Evolutionary conservation across 208 protist species (phyloP).

Genomic region (Herpetomonas samuelpessoai): DNA sequence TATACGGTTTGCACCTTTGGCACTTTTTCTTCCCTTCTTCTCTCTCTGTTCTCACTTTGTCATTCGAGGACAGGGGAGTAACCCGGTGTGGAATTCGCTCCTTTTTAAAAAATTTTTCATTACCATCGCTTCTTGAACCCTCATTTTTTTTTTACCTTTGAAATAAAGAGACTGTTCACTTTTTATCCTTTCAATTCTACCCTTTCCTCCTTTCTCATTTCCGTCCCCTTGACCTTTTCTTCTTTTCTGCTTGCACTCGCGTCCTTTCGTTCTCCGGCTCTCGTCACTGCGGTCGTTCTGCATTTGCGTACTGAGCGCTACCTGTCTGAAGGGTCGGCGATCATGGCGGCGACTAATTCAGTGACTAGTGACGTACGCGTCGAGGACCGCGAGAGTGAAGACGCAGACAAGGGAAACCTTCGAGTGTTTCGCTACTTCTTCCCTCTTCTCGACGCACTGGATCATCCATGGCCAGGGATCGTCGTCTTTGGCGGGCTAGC

Average conservation of each 20-base stretch:
- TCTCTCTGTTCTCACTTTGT: not conserved
- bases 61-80: not conserved
- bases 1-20: no score
- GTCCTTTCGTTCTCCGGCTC: not conserved
- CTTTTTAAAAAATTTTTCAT: slow-evolving; percentile 12
- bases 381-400: no score
- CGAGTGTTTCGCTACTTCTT: no score
- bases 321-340: no score
- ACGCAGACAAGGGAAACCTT: no score
- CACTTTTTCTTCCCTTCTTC: not conserved
- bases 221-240: not conserved
- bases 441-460: no score
- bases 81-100: slow-evolving; percentile 3
- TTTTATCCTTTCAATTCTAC: not conserved
- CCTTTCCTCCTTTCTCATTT: slow-evolving; percentile 1
- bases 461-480: no score
- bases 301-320: not conserved
- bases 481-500: no score
- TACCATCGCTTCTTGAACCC: not conserved
- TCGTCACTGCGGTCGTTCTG: not conserved
- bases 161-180: no score
- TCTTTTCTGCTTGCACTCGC: not conserved
- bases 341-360: no score
- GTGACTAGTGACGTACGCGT: no score
- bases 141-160: slow-evolving; percentile 5